Conservation (phyloP, 2,329 filamentous ascomycete species). For the Phaeophleospora eucalypticola region DNA sequence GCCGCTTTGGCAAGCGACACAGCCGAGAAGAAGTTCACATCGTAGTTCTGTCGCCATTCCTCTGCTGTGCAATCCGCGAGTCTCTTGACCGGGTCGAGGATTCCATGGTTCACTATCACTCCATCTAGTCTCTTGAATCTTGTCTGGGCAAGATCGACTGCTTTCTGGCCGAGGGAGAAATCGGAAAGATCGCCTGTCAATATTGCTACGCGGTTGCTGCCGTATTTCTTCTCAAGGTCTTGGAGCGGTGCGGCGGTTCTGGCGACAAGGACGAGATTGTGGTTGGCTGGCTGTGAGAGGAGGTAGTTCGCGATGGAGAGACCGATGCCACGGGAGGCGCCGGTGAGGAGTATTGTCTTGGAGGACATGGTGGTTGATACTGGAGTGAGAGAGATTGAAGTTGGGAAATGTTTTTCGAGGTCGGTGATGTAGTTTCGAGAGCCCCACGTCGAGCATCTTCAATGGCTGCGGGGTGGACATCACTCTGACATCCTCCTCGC, state of each 20-base stretch:
- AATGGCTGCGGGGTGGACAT: too few relatives aligned
- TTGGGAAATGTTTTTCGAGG: too few relatives aligned
- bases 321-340: constrained; percentile 64
- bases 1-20: constrained; percentile 73
- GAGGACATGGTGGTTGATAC: constrained; percentile 13
- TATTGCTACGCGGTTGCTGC: constrained; percentile 49
- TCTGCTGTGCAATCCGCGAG: constrained; percentile 64
- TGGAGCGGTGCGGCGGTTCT: constrained; percentile 53
- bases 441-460: too few relatives aligned
- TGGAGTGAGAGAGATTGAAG: too few relatives aligned
- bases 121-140: constrained; percentile 68
- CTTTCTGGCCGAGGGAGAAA: constrained; percentile 52
- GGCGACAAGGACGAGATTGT: constrained; percentile 56
- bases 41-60: constrained; percentile 72
- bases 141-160: constrained; percentile 59
- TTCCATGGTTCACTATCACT: constrained; percentile 83
- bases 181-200: constrained; percentile 57
- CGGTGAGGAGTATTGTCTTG: constrained; percentile 54
- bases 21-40: constrained; percentile 82
- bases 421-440: too few relatives aligned
- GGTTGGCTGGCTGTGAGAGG: constrained; percentile 39
- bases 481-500: background rate
- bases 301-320: constrained; percentile 58
- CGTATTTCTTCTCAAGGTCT: constrained; percentile 51
- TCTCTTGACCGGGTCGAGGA: constrained; percentile 68